Evolutionary conservation across 495 filamentous ascomycete genomes (phyloP), one percentile per base, ranked within the genome.

Genomic region (Talaromyces adpressus): DNA sequence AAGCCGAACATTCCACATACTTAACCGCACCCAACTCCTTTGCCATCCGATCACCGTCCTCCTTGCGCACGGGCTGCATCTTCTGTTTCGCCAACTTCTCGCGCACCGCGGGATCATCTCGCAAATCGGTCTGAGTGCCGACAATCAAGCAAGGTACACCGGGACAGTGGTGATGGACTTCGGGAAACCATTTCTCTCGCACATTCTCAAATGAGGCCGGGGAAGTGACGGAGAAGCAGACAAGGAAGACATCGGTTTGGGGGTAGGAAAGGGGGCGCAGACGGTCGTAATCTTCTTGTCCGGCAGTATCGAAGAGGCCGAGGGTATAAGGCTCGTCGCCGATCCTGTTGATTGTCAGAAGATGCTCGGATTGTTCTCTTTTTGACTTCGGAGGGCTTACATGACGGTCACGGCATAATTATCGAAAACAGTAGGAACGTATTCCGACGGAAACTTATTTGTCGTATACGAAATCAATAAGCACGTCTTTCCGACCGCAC

Each of bases 201-300:
- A 98, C 95, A 87, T 98, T 98, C 76, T 98, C 94, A 73, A 98
- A 98, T 16, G 92, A 97, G 41, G 94, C 92, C n/a, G 95, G 94
- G 12, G 94, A 98, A 34, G 93, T 98, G 68, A 98, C 94, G 71
- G 91, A 95, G 77, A 98, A 98, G 79, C 94, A 98, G 67, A 98
- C 93, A 47, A 98, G 86, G 79, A 98, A 98, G 57, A 98, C 94
- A 73, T 98, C 94, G 66, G 94, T 98, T 78, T 98, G 94, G 0
- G 94, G 94, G 71, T 98, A 98, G 59, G 94, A 98, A 62, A 98
- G 84, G 16, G 94, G 94, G 41, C 94, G 91, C 49, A 98, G 87
- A 63, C 94, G 91, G 77, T 98, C 94, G 75, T 98, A 98, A 87
- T 98, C 94, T 81, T 98, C 94, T 82, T 98, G 94, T 69, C 94